A percentile compares a stretch with the other conserved stretches of the same genome.
Conservation (phyloP, 495 filamentous ascomycete genomes). For the Hyaloscypha variabilis region DNA sequence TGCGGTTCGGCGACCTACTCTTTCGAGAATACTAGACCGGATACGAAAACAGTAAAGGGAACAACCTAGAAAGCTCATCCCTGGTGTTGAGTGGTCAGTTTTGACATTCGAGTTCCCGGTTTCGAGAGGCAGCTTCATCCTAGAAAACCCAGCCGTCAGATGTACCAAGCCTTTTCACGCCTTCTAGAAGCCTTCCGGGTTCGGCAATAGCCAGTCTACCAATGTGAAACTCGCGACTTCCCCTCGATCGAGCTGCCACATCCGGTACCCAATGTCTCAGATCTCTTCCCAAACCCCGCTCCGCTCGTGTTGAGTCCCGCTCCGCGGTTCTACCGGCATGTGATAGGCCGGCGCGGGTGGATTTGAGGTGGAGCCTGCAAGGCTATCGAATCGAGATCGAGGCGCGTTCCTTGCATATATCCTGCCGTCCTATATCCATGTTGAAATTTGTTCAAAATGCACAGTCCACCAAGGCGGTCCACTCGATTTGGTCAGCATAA, state of each 20-base stretch:
- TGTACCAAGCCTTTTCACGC: neutral
- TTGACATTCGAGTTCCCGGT: neutral
- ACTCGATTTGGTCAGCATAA: slow-evolving; percentile 4
- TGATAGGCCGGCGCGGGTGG: neutral
- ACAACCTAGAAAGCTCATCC: neutral
- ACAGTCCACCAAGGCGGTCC: neutral
- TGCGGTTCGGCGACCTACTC: neutral
- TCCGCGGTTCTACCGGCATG: slow-evolving; percentile 2
- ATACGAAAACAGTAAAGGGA: neutral
- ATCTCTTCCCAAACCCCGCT: neutral
- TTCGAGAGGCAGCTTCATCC: neutral
- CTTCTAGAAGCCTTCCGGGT: neutral
- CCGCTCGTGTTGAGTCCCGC: neutral
- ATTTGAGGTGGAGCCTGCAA: neutral
- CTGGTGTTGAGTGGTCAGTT: neutral
- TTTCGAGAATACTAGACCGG: neutral
- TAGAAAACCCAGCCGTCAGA: neutral
- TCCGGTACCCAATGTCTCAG: neutral
- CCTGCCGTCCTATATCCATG: neutral
- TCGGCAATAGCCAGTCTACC: neutral
- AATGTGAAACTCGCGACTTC: neutral
- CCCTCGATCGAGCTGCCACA: neutral
- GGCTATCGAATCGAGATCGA: no score
- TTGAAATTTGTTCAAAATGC: no score
- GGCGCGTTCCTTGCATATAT: neutral